Conservation (phyloP, 306 rosid genomes). For the Cicer cuneatum region DNA sequence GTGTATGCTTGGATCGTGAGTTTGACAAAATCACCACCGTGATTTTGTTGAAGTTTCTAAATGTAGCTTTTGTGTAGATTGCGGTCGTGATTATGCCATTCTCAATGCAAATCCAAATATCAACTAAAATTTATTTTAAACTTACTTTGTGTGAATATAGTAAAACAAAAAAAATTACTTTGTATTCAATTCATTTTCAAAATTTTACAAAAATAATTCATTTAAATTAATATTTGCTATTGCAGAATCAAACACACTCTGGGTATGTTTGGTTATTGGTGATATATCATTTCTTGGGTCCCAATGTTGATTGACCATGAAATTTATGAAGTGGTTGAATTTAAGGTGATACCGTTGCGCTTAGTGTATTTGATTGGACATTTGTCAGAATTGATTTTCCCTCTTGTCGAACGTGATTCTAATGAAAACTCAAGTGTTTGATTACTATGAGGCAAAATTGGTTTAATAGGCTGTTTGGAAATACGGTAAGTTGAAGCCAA, state of each 20-base stretch:
- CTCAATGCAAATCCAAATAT: too few species aligned
- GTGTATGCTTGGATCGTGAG: not conserved
- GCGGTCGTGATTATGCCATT: too few species aligned
- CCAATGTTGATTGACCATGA: not conserved
- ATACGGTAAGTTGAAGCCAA: too few species aligned
- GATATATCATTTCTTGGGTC: not conserved
- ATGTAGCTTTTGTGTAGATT: too few species aligned
- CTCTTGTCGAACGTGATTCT: not conserved
- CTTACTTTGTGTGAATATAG: not conserved
- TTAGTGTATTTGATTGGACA: not conserved
- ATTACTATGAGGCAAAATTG: not conserved
- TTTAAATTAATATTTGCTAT: not conserved
- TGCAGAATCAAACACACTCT: not conserved
- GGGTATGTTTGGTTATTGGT: not conserved
- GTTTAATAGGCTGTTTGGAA: not conserved
- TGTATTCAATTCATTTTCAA: not conserved
- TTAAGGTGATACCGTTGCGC: not conserved
- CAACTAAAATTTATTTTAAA: not conserved
- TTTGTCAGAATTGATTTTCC: not conserved
- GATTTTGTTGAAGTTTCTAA: too few species aligned
- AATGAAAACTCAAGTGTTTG: not conserved
- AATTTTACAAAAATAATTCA: not conserved
- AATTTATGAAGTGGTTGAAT: not conserved
- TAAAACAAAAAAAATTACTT: not conserved
- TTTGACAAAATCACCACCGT: not conserved